Evolutionary conservation across 2,329 filamentous ascomycete genomes (phyloP).

Genomic region (Epichloe sylvatica): DNA sequence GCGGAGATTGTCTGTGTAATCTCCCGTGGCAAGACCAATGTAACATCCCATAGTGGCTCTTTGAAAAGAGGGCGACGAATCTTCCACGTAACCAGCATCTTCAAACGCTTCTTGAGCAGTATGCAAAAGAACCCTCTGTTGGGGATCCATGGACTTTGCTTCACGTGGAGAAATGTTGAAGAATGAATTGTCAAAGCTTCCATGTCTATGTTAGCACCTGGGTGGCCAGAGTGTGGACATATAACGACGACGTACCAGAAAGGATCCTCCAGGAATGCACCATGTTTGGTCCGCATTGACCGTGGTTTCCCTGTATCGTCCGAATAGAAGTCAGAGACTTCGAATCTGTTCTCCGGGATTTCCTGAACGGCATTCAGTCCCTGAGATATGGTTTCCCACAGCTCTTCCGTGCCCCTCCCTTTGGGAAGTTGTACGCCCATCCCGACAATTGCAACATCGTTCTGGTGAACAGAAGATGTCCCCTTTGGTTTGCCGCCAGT

Average conservation of each 20-base stretch:
- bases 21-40: background rate
- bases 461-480: too few species aligned
- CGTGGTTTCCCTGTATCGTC: background rate
- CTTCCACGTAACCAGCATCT: background rate
- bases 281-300: background rate
- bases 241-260: conserved; percentile 28
- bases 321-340: background rate
- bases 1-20: background rate
- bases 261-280: conserved; percentile 37
- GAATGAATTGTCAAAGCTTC: conserved; percentile 43
- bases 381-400: too few species aligned
- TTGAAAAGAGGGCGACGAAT: background rate
- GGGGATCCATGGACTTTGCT: conserved; percentile 43
- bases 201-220: too few species aligned
- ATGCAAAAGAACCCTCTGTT: background rate
- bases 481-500: too few species aligned
- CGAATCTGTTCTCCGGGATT: background rate
- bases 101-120: background rate
- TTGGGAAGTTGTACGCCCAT: background rate
- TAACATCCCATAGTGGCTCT: background rate
- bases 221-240: too few species aligned
- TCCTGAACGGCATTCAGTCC: background rate
- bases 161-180: conserved; percentile 61
- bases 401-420: too few species aligned
- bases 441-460: background rate